Evolutionary conservation across 352 stramenopile genomes (phyloP).

Genomic region (Aphanomyces invadans): DNA sequence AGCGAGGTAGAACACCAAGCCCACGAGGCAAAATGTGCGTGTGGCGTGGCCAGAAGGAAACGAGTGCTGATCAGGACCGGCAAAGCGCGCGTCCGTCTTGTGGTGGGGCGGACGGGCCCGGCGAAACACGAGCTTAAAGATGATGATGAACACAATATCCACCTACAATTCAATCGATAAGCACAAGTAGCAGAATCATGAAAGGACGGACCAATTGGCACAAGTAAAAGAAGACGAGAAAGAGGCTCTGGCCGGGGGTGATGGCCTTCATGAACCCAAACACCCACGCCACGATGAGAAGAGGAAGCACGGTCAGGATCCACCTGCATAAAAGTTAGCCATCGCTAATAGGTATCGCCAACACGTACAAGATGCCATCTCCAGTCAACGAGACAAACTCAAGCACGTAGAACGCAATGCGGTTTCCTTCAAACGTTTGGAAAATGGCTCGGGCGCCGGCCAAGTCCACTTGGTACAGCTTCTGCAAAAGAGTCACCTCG

Average conservation of each 20-base stretch:
- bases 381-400: constrained; percentile 73
- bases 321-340: constrained; percentile 29
- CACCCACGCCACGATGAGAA: constrained; percentile 36
- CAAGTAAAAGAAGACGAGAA: constrained; percentile 42
- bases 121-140: constrained; percentile 72
- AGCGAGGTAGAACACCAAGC: constrained; percentile 51
- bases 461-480: constrained; percentile 67
- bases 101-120: constrained; percentile 65
- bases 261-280: constrained; percentile 31
- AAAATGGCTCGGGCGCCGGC: constrained; percentile 21
- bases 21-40: constrained; percentile 62
- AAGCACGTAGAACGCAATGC: constrained; percentile 2
- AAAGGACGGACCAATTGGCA: constrained; percentile 42
- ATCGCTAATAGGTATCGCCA: not conserved
- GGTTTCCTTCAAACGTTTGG: not conserved
- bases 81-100: constrained; percentile 56
- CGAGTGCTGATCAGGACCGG: constrained; percentile 75
- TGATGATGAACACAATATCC: constrained; percentile 71
- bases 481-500: constrained; percentile 47
- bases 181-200: too few relatives aligned
- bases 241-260: constrained; percentile 29
- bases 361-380: constrained; percentile 71
- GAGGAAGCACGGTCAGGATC: constrained; percentile 49
- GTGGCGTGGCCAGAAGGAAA: constrained; percentile 79
- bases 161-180: too few relatives aligned